These are phyloP conservation scores for Rhynchospora pubera DNA, from an alignment of 176 grass and related monocot species.

Conservation along the genomic window DNA sequence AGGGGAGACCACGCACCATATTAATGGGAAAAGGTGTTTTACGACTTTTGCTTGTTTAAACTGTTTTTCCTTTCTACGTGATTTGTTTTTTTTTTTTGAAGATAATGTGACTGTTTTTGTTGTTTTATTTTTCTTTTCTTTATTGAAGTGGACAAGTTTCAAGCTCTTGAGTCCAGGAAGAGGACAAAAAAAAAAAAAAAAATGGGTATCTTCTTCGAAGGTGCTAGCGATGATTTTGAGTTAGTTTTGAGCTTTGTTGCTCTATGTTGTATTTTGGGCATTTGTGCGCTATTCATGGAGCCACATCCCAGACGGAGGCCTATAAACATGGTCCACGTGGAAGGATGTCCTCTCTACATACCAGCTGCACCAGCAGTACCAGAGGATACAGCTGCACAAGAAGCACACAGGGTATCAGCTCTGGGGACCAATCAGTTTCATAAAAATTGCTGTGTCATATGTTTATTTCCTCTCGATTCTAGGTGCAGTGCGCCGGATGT, in stretches of 20 bases:
- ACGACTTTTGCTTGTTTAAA: neutral
- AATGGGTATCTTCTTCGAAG: neutral
- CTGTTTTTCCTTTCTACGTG: neutral
- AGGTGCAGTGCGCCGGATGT: slow-evolving; percentile 77
- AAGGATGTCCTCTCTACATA: too few species aligned
- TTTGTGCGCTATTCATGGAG: neutral
- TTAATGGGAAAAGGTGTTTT: neutral
- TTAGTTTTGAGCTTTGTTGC: neutral
- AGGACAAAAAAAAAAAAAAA: neutral
- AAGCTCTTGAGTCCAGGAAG: neutral
- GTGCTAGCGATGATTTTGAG: neutral
- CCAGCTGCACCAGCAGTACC: neutral
- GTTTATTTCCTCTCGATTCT: slow-evolving; percentile 33
- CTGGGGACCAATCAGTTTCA: slow-evolving; percentile 9
- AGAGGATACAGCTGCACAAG: neutral
- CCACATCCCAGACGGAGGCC: neutral
- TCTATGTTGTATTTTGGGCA: neutral
- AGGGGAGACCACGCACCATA: neutral
- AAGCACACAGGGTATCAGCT: neutral
- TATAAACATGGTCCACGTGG: too few species aligned
- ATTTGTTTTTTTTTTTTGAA: neutral
- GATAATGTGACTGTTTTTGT: too few species aligned
- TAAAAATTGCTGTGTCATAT: slow-evolving; percentile 62
- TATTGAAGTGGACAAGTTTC: neutral
- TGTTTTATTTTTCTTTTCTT: neutral